Conservation (phyloP, 805 yeast species). For the Saccharomycopsis guyanensis region DNA sequence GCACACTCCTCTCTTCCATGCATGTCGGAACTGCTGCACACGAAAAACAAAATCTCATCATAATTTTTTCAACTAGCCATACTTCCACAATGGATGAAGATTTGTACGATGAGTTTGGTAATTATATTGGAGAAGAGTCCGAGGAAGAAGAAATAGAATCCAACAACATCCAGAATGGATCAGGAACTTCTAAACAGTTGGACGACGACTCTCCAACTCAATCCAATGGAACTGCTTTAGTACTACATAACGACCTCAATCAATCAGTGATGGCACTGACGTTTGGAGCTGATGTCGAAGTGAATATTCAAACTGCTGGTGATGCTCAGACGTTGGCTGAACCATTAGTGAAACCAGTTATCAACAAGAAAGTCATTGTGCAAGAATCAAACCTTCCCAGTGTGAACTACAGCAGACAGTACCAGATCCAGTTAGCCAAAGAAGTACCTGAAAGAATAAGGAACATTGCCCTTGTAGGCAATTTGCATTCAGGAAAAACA, state of each 20-base stretch:
- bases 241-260: constrained; percentile 40
- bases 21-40: too few relatives aligned
- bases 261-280: constrained; percentile 38
- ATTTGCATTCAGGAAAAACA: constrained; percentile 81
- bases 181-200: constrained; percentile 26
- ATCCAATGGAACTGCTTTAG: constrained; percentile 22
- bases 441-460: constrained; percentile 56
- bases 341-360: constrained; percentile 57
- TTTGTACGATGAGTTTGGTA: constrained; percentile 78
- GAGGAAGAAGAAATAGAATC: constrained; percentile 19
- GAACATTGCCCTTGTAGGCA: constrained; percentile 75
- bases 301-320: constrained; percentile 47
- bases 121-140: constrained; percentile 45
- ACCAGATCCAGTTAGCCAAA: constrained; percentile 41
- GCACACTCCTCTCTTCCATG: too few relatives aligned
- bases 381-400: constrained; percentile 52
- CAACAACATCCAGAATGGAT: constrained; percentile 18
- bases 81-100: constrained; percentile 46
- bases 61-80: too few relatives aligned
- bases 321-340: constrained; percentile 41
- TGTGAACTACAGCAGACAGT: constrained; percentile 54
- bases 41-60: too few relatives aligned
- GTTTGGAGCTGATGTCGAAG: constrained; percentile 59
- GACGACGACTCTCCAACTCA: constrained; percentile 8
- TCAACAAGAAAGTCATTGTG: constrained; percentile 35